phyloP scores from a whole-genome alignment of 1,139 yeast species.

The Hemisphaericaspora subhashii region DNA sequence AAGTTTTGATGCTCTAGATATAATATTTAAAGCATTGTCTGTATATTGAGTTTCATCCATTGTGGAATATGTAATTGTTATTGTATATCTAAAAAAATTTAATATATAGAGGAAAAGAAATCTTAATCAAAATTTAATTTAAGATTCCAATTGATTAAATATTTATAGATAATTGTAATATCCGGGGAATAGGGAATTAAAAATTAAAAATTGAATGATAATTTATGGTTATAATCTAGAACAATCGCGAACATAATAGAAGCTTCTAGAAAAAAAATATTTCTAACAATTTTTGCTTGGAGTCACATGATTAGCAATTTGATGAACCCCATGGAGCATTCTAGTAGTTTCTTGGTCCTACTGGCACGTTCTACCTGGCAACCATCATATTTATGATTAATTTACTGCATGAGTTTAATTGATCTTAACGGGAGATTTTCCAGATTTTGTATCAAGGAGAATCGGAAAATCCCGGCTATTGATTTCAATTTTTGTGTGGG shows the following conservation, averaged over 20 bases:
- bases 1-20: constrained; percentile 75
- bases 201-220: background rate
- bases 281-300: background rate
- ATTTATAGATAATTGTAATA: background rate
- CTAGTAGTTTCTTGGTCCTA: background rate
- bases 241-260: constrained; percentile 2
- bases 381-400: no score
- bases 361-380: background rate
- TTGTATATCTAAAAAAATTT: background rate
- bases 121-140: background rate
- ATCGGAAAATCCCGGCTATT: no score
- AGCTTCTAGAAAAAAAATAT: constrained; percentile 2
- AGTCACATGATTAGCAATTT: background rate
- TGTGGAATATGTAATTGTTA: constrained; percentile 2
- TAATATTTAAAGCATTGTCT: constrained; percentile 83
- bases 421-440: no score
- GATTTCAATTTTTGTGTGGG: no score
- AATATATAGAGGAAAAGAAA: background rate
- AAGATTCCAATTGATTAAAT: background rate
- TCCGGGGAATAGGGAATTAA: no score
- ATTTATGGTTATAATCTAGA: background rate
- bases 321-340: no score
- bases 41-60: constrained; percentile 80
- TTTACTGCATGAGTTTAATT: no score
- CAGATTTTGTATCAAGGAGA: no score